phyloP scores from a whole-genome alignment of 2,329 filamentous ascomycete genomes.

The Onygenales sp. region DNA sequence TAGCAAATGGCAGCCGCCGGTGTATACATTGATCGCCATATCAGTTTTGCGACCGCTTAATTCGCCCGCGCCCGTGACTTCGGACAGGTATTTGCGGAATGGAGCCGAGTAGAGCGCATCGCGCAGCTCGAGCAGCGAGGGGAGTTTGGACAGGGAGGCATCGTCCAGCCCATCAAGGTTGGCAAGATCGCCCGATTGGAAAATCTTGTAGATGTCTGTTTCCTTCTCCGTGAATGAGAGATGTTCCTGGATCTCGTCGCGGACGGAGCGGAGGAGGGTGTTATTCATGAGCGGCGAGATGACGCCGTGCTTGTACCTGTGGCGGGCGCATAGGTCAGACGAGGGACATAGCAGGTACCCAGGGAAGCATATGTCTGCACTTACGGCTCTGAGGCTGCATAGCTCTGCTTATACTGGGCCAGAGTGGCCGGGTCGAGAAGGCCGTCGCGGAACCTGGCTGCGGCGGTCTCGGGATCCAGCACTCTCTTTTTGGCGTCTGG shows the following conservation, averaged over 20 bases:
- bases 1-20: constrained; percentile 85
- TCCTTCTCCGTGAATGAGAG: constrained; percentile 97
- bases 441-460: constrained; percentile 33
- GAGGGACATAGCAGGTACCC: not conserved
- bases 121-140: constrained; percentile 81
- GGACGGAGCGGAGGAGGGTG: constrained; percentile 71
- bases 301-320: constrained; percentile 81
- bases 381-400: constrained; percentile 34
- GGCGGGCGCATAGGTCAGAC: not conserved
- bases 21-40: constrained; percentile 99
- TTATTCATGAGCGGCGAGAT: constrained; percentile 75
- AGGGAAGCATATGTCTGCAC: constrained; percentile 6
- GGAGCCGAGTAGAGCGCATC: constrained; percentile 85
- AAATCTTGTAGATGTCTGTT: constrained; percentile 99
- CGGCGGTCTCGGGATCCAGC: constrained; percentile 28
- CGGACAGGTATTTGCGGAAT: constrained; percentile 81
- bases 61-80: constrained; percentile 75
- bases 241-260: constrained; percentile 78
- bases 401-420: constrained; percentile 34
- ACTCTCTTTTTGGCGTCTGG: constrained; percentile 30
- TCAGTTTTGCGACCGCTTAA: constrained; percentile 92
- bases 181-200: constrained; percentile 93
- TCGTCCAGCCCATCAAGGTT: constrained; percentile 93
- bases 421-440: constrained; percentile 33
- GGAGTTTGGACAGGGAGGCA: constrained; percentile 72